Evolutionary conservation across 2,329 filamentous ascomycete genomes (phyloP), one percentile per base, ranked within the genome.

Genomic region (Rhynchosporium agropyri): DNA sequence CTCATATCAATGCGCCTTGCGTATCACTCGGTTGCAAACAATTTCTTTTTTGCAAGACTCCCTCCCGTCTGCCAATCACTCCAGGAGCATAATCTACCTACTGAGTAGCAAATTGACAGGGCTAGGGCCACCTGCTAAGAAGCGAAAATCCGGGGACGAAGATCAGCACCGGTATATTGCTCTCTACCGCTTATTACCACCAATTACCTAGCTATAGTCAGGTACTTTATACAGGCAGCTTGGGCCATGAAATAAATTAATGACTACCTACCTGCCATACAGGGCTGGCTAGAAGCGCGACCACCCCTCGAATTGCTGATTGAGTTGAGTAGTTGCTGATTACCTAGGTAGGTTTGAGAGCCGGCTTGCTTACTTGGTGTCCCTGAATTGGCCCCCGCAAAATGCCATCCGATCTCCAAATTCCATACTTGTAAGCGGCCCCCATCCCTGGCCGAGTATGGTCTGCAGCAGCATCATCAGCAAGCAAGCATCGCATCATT

Each of bases 261-360:
- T 50, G 48, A 33, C 10, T 58, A 43, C 20, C 20, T 20, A 20
- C 20, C 20, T 20, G 20, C 20, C 20, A 20, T 20, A 20, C 61
- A 62, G 60, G 60, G 45, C 54, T 57, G 43, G 51, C 33, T 28
- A 40, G 45, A 63, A 63, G 61, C 61, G 56, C 61, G 61, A 15
- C 58, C 61, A 64, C 62, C 62, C 62, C 62, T 58, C 62, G 38
- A 64, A 58, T 61, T 61, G 13, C 54, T 54, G 40, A 42, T n/a
- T 54, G 10, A 36, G 9, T 36, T 36, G 33, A 20, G 20, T 20
- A 20, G 33, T 10, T 10, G 9, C 33, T 36, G 33, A 10, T 36
- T 36, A 36, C 20, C 20, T 36, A 36, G 33, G 40, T 54, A 29
- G 51, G 51, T 28, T 10, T 53, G 46, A 29, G n/a, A 36, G 29